Evolutionary conservation across 139 green algal species (phyloP).

Genomic region (Closterium sp.): DNA sequence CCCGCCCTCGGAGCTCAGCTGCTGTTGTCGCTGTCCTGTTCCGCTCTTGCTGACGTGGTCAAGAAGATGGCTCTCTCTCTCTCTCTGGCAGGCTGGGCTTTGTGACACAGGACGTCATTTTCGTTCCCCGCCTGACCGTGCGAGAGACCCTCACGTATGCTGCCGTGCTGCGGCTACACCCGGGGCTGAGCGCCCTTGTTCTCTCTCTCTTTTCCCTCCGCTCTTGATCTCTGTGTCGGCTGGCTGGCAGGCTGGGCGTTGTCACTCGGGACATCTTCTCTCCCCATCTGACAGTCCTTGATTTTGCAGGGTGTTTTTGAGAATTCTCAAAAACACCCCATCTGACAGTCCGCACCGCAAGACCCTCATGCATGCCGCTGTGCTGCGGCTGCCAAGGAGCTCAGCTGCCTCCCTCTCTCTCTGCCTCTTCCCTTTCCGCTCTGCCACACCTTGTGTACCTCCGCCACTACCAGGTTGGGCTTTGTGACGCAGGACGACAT

Average conservation of each 20-base stretch:
- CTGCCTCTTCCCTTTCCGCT: background rate
- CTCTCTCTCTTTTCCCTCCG: too few relatives aligned
- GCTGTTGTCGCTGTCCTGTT: background rate
- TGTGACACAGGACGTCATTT: conserved; percentile 64
- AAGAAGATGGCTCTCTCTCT: background rate
- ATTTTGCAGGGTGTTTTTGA: too few relatives aligned
- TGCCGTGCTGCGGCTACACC: conserved; percentile 61
- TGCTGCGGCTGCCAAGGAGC: background rate
- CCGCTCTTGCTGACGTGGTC: too few relatives aligned
- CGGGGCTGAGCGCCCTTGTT: conserved; percentile 12
- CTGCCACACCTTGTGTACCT: background rate
- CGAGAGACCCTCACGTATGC: conserved; percentile 69
- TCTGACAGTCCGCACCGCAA: conserved; percentile 59
- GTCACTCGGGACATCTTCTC: conserved; percentile 66
- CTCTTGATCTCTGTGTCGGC: background rate
- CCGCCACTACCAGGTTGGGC: conserved; percentile 31
- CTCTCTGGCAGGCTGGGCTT: background rate
- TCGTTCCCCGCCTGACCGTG: conserved; percentile 65
- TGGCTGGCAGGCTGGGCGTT: background rate
- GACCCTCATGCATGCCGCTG: background rate
- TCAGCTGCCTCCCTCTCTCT: background rate
- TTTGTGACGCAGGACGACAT: conserved; percentile 62
- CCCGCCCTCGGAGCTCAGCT: background rate
- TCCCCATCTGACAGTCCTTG: conserved; percentile 61
- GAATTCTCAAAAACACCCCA: too few relatives aligned